Conservation (phyloP, 2,329 filamentous ascomycete genomes). For the Magnaporthales sp. region DNA sequence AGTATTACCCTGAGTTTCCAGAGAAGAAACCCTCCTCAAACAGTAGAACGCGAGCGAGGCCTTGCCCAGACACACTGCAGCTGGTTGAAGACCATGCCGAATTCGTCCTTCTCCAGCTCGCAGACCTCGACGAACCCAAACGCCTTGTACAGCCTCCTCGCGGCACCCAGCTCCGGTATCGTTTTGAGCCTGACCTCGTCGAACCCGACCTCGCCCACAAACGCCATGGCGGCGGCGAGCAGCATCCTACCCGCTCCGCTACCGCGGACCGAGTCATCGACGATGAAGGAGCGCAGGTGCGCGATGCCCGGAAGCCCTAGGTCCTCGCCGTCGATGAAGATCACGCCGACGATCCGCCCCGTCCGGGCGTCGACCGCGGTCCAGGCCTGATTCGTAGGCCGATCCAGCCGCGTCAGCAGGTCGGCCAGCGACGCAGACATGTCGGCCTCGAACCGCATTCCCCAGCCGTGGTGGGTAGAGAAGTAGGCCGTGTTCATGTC, state of each 20-base stretch:
- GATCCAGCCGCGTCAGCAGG: slow-evolving; percentile 13
- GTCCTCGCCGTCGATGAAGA: slow-evolving; percentile 19
- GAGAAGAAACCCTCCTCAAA: not conserved
- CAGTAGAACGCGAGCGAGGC: not conserved
- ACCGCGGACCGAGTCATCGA: slow-evolving; percentile 16
- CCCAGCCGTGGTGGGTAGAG: slow-evolving; percentile 12
- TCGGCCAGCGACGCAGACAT: slow-evolving; percentile 12
- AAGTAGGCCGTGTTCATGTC: slow-evolving; percentile 21
- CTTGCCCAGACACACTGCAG: not conserved
- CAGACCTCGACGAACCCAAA: slow-evolving; percentile 13
- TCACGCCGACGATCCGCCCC: slow-evolving; percentile 17
- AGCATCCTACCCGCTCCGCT: slow-evolving; percentile 17
- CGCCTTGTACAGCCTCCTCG: slow-evolving; percentile 17
- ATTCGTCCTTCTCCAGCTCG: not conserved
- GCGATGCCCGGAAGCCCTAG: slow-evolving; percentile 11
- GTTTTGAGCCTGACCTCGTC: slow-evolving; percentile 17
- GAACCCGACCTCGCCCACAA: slow-evolving; percentile 15
- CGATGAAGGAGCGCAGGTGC: slow-evolving; percentile 19
- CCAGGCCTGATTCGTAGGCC: slow-evolving; percentile 18
- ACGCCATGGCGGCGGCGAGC: slow-evolving; percentile 16
- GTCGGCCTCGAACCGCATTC: slow-evolving; percentile 15
- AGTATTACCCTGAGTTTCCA: not conserved
- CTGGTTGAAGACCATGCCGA: not conserved
- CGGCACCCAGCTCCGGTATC: slow-evolving; percentile 13
- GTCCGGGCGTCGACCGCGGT: slow-evolving; percentile 12